Base-by-base conservation (phyloP, 1,284 basidiomycete genomes). In the Tylopilus sp. region DNA sequence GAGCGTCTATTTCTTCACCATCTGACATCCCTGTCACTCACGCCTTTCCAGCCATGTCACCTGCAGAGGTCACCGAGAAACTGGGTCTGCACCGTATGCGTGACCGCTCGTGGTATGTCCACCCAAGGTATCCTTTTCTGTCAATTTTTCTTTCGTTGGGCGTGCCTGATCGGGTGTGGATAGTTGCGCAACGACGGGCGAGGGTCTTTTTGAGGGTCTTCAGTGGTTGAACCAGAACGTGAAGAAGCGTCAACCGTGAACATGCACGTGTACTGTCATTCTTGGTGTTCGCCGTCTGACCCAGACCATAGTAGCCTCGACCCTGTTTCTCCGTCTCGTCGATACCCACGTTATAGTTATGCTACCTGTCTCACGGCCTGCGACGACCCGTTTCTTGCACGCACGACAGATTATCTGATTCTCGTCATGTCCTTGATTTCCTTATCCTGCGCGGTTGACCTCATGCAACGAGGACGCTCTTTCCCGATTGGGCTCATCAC, bases 101-200 rank as follows among this genome's bases (percentile, higher is more conserved):
- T 55, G 94, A 98, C 67, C 80, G 96, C 57, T 93, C 91, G 68
- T 99, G 96, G 96, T 99, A 96, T 77, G 94, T 96, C 40, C 94
- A 97, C 73, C 94, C 94, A 46, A 94, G 92, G 91, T 93, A 69
- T 53, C 84, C n/a, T n/a, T 36, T 31, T 24, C 14, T 36, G 7
- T 42, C 20, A 1, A 36, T 28, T 43, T 36, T 37, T 37, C 20
- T 9, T 26, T 18, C 46, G n/a, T 45, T 29, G 18, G 10, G 6
- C 11, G 18, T 52, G 60, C 41, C 56, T 64, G 20, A 56, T 42
- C 40, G 18, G 26, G 24, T 31, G 18, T 14, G 37, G 11, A 35
- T 56, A 94, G 91, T 72, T 94, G 92, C 65, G 92, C 92, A n/a
- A 94, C 91, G 17, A 94, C 91, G 17, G 94, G 94, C 34, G 94